Base-by-base conservation (phyloP, 2,329 filamentous ascomycete genomes). In the Furcasterigmium furcatum region DNA sequence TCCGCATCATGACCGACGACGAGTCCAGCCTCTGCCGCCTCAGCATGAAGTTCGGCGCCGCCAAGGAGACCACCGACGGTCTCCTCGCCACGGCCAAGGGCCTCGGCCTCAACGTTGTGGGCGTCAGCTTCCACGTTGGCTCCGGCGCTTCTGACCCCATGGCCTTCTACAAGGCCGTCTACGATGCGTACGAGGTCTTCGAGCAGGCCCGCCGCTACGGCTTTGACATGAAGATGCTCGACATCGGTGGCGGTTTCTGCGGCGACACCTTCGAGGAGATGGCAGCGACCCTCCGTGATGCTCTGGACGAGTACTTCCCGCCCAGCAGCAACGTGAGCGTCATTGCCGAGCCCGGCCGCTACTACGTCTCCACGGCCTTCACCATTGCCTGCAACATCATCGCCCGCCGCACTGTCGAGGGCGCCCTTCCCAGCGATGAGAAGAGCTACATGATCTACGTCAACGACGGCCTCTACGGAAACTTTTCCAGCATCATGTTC, bases 401-500 rank as follows among this genome's bases (percentile, higher is more conserved):
- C 63, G 92, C 94, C 24, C 90, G 94, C 50, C 92, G 94, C 60
- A 91, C 90, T 34, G 85, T 97, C 47, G 78, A 85, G 52, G 84
- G 92, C 60, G 74, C 79, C 10, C n/a, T 18, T 16, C 34, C 34
- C 34, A 76, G 76, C 42, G 75, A 78, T 49, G 83, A 82, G 42
- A 84, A 82, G 50, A 88, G 85, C 55, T 96, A 95, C 77, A 99
- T 97, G 94, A 73, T 96, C 39, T 99, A 99, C 66, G 74, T 97
- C 65, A 99, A 99, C 64, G 94, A 99, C 57, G 94, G 94, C 22
- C 86, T 97, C 44, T 99, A 99, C 62, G 94, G 94, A 60, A 97
- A 97, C 73, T 97, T 99, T 64, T 95, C 90, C 55, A 95, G 91
- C 81, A 97, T 97, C 77, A 96, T 97, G 76, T 99, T 96, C 65